Percentiles rank a stretch among this genome's conserved stretches.
These are phyloP conservation scores for Arabidopsis suecica DNA, from an alignment of 345 rosid genomes.

Conservation along the genomic window DNA sequence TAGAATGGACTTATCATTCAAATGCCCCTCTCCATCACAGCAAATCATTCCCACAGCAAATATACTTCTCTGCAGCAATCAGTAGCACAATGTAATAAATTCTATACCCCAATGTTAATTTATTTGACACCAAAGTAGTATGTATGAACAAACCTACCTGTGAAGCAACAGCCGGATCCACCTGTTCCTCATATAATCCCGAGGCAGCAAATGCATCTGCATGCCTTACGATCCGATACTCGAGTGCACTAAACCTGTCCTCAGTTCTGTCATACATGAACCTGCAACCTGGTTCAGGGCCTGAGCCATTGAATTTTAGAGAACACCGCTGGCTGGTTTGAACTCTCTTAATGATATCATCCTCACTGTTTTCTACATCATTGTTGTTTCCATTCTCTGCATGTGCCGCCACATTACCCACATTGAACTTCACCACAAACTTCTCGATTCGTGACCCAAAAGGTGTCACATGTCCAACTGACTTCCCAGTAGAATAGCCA, in stretches of 20 bases:
- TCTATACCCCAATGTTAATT: slow-evolving; percentile 16
- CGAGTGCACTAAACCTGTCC: slow-evolving; percentile 81
- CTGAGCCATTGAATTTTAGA: slow-evolving; percentile 57
- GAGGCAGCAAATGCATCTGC: slow-evolving; percentile 63
- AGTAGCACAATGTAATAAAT: slow-evolving; percentile 41
- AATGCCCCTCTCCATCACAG: slow-evolving; percentile 93
- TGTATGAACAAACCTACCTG: slow-evolving; percentile 56
- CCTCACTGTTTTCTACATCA: slow-evolving; percentile 55
- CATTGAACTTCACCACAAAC: slow-evolving; percentile 66
- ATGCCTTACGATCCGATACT: slow-evolving; percentile 65
- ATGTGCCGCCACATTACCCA: slow-evolving; percentile 50
- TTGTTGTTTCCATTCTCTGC: slow-evolving; percentile 49
- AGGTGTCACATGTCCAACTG: slow-evolving; percentile 68
- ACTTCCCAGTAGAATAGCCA: slow-evolving; percentile 69
- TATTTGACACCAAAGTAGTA: slow-evolving; percentile 18
- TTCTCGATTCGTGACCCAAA: slow-evolving; percentile 74
- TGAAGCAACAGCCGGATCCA: slow-evolving; percentile 90
- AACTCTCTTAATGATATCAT: slow-evolving; percentile 78
- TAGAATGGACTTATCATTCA: slow-evolving; percentile 84
- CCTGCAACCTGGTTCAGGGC: slow-evolving; percentile 82
- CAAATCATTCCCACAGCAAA: slow-evolving; percentile 92
- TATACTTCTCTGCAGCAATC: slow-evolving; percentile 70
- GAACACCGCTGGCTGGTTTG: slow-evolving; percentile 66
- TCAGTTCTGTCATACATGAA: slow-evolving; percentile 89
- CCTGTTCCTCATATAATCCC: slow-evolving; percentile 70